A percentile compares a stretch with the other conserved stretches of the same genome.
Conservation (phyloP, 2,329 filamentous ascomycete species). For the Cercospora sp. region DNA sequence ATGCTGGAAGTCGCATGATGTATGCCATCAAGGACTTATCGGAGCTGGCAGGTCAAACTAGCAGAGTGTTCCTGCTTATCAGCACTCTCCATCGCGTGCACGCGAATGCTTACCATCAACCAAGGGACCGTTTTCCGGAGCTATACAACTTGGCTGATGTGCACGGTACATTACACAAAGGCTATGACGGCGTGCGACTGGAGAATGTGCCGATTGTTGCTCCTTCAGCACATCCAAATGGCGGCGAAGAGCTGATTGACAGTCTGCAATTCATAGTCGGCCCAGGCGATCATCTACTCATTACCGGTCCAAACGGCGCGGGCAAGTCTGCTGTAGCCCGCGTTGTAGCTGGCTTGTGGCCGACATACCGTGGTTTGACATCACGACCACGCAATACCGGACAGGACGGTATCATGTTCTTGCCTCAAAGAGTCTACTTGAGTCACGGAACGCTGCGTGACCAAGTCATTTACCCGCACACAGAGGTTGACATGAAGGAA, state of each 20-base stretch:
- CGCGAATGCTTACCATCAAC: constrained; percentile 79
- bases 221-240: constrained; percentile 81
- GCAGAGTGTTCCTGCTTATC: constrained; percentile 91
- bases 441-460: constrained; percentile 90
- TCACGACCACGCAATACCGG: constrained; percentile 74
- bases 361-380: constrained; percentile 88
- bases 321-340: constrained; percentile 89
- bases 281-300: constrained; percentile 87
- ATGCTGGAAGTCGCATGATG: constrained; percentile 98
- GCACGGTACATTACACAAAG: constrained; percentile 89
- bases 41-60: constrained; percentile 93
- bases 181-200: constrained; percentile 89
- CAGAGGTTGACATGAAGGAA: constrained; percentile 88
- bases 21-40: constrained; percentile 98
- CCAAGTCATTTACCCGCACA: constrained; percentile 97
- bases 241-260: constrained; percentile 88
- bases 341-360: constrained; percentile 90
- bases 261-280: constrained; percentile 86
- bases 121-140: constrained; percentile 67
- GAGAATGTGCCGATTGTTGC: constrained; percentile 93
- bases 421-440: constrained; percentile 90
- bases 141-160: constrained; percentile 87
- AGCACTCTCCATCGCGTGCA: constrained; percentile 93
- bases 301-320: constrained; percentile 91
- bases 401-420: constrained; percentile 92